Conservation (phyloP, 2,329 filamentous ascomycete species). For the Bipolaris bicolor region DNA sequence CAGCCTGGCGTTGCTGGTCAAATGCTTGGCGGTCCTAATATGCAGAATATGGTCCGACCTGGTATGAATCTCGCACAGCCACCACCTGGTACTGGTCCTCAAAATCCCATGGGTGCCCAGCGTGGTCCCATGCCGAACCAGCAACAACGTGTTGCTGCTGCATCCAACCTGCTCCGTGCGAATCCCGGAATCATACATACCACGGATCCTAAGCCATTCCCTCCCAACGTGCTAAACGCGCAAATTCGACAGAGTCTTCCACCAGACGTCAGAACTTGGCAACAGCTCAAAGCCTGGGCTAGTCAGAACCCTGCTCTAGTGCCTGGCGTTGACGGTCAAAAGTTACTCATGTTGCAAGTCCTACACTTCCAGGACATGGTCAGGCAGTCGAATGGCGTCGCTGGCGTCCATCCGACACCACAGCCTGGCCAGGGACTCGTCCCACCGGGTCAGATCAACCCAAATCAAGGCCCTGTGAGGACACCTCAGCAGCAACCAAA, state of each 20-base stretch:
- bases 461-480: constrained; percentile 34
- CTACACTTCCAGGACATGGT: constrained; percentile 54
- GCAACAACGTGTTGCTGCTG: constrained; percentile 36
- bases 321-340: constrained; percentile 35
- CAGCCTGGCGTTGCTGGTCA: constrained; percentile 31
- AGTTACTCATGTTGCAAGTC: constrained; percentile 46
- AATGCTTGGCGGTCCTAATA: constrained; percentile 39
- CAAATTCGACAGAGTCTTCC: constrained; percentile 49
- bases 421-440: constrained; percentile 37
- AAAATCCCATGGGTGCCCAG: constrained; percentile 33
- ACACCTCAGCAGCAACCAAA: constrained; percentile 38
- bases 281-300: constrained; percentile 62
- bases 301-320: constrained; percentile 50
- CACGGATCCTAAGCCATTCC: constrained; percentile 42
- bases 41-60: constrained; percentile 34
- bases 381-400: constrained; percentile 32
- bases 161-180: constrained; percentile 35
- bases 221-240: constrained; percentile 36
- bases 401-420: constrained; percentile 26
- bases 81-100: constrained; percentile 31
- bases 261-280: constrained; percentile 61
- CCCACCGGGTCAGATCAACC: constrained; percentile 51
- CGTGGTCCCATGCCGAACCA: constrained; percentile 32
- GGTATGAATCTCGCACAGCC: constrained; percentile 41
- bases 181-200: constrained; percentile 44